Percentiles rank a stretch among this genome's conserved stretches.
Conservation (phyloP, 2,329 filamentous ascomycete genomes). For the Diaporthe destruens region DNA sequence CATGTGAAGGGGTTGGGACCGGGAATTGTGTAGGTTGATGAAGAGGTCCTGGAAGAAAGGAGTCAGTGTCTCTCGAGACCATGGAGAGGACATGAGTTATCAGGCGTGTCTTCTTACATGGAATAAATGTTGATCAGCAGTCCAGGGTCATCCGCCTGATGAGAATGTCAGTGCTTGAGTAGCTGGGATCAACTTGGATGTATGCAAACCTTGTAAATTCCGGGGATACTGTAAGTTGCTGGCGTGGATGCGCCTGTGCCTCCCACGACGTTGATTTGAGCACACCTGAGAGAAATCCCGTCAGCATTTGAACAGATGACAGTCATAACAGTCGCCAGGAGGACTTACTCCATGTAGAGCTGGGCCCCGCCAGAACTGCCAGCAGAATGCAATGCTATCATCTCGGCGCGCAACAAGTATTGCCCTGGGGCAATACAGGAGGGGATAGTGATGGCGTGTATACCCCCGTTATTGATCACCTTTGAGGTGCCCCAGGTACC, state of each 20-base stretch:
- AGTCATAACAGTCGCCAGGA: background rate
- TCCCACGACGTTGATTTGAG: conserved; percentile 47
- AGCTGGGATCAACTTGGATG: background rate
- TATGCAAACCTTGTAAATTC: conserved; percentile 35
- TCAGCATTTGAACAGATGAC: background rate
- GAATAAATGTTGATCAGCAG: conserved; percentile 38
- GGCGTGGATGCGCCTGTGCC: conserved; percentile 43
- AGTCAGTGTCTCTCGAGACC: background rate
- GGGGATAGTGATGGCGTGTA: conserved; percentile 49
- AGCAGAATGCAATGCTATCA: conserved; percentile 49
- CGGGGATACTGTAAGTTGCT: conserved; percentile 36
- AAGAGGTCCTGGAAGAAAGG: conserved; percentile 12
- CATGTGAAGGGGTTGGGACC: conserved; percentile 32
- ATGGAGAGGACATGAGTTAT: rapidly evolving
- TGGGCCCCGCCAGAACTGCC: conserved; percentile 47
- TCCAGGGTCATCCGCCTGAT: conserved; percentile 33
- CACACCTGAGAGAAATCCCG: conserved; percentile 40
- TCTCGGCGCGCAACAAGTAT: conserved; percentile 50
- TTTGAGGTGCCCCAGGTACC: conserved; percentile 59
- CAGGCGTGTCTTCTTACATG: conserved; percentile 19
- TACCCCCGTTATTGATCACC: conserved; percentile 60
- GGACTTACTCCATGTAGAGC: conserved; percentile 45
- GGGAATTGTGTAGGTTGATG: conserved; percentile 34
- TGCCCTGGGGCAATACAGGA: conserved; percentile 48
- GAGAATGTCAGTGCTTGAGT: background rate